Evolutionary conservation across 2,329 filamentous ascomycete genomes (phyloP), one percentile per base, ranked within the genome.

Genomic region (Clonostachys chloroleuca): DNA sequence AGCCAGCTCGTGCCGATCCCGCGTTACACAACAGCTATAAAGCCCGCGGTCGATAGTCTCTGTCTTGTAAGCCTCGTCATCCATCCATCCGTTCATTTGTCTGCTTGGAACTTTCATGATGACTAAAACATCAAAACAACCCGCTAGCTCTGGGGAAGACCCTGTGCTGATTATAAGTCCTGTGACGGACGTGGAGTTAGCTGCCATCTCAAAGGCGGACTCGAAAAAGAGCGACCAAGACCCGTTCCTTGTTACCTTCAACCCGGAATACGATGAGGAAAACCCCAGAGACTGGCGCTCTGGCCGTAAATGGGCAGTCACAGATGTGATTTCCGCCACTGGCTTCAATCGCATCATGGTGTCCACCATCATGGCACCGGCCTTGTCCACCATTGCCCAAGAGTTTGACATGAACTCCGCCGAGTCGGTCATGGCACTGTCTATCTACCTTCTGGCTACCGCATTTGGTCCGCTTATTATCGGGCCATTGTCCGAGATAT

Each of bases 311-410:
- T 78, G 75, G 75, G 63, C 64, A 1, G 70, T 73, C 2, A 78
- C 74, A 4, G 57, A 72, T 43, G 66, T 75, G 5, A 63, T 77
- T 1, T 77, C 74, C 0, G 68, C 68, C 4, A 73, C 71, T 0
- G 74, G 73, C 8, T 77, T 79, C 52, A 75, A 74, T 41, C 70
- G 71, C 10, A 75, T 77, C 49, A 66, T 78, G 51, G 70, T 75
- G 0, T 75, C 72, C 5, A 75, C 74, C 1, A 77, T 79, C 56
- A 73, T 78, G 62, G 74, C 75, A 0, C 74, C 74, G 0, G 73
- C 73, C 0, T 53, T 85, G 24, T 52, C 65, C 2, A 55, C 67
- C 2, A 77, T 85, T 41, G 68, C 72, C 6, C 56, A 57, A 2
- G 77, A 83, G 37, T 63, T 84, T 12, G 40, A 73, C 40, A 81